A percentile compares a stretch with the other conserved stretches of the same genome.
These are phyloP conservation scores for Cordyceps fumosorosea DNA, from an alignment of 2,329 filamentous ascomycete species.

Conservation along the genomic window DNA sequence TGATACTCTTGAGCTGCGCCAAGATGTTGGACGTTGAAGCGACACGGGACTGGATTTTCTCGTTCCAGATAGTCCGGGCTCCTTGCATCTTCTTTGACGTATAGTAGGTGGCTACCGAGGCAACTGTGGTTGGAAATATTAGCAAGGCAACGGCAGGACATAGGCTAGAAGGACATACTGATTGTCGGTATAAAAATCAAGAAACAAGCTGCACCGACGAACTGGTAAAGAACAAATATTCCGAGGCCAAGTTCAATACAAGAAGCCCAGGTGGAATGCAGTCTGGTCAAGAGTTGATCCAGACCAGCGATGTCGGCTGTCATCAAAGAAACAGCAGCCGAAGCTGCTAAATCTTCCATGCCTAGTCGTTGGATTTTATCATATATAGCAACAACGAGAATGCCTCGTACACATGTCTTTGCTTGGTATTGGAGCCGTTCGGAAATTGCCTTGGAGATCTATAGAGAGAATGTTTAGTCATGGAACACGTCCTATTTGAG, in stretches of 20 bases:
- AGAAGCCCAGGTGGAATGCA: conserved; percentile 3
- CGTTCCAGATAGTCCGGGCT: conserved; percentile 7
- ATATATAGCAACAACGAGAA: neutral
- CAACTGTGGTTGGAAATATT: neutral
- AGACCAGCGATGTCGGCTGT: conserved; percentile 1
- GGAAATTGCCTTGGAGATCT: conserved; percentile 2
- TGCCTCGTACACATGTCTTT: neutral
- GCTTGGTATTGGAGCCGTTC: neutral
- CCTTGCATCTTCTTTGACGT: conserved; percentile 1
- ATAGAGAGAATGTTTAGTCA: neutral
- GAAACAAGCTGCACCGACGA: conserved; percentile 5
- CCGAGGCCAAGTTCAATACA: conserved; percentile 2
- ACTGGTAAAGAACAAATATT: conserved; percentile 1
- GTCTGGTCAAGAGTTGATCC: neutral
- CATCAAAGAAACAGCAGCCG: conserved; percentile 5
- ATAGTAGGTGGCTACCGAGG: neutral
- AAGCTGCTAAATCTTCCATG: neutral
- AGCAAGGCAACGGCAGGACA: neutral
- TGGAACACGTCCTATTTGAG: neutral
- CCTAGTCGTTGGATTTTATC: neutral
- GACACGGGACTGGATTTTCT: neutral
- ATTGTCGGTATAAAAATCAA: conserved; percentile 1
- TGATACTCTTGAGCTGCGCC: conserved; percentile 6
- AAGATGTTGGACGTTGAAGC: neutral
- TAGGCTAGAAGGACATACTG: neutral